These are phyloP conservation scores for Peribolospora kevripleyi DNA, from an alignment of 768 basidiomycete genomes.

Conservation along the genomic window DNA sequence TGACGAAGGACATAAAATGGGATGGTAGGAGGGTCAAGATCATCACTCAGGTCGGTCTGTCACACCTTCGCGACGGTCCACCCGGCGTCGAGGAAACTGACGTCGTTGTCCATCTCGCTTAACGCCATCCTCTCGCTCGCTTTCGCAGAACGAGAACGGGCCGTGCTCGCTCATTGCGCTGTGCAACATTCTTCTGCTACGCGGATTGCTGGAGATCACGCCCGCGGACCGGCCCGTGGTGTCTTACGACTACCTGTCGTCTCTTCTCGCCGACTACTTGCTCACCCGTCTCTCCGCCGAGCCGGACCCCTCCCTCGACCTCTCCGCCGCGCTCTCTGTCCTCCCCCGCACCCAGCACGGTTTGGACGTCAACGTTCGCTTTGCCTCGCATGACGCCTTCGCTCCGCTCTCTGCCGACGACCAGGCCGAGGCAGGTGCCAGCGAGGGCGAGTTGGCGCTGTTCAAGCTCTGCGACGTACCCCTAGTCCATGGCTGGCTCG, in stretches of 20 bases:
- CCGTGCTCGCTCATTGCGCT: slow-evolving; percentile 82
- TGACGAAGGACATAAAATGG: no score
- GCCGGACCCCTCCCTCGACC: slow-evolving; percentile 23
- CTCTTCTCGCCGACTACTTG: slow-evolving; percentile 61
- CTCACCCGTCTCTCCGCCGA: slow-evolving; percentile 20
- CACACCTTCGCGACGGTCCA: no score
- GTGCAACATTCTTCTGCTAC: slow-evolving; percentile 69
- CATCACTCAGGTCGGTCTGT: no score
- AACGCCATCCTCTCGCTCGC: no score
- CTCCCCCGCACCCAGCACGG: slow-evolving; percentile 63
- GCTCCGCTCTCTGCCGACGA: slow-evolving; percentile 28
- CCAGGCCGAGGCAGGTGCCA: slow-evolving; percentile 32
- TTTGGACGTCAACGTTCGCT: slow-evolving; percentile 68
- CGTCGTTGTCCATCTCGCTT: no score
- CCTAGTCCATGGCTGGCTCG: slow-evolving; percentile 66
- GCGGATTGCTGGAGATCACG: slow-evolving; percentile 51
- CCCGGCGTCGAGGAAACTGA: no score
- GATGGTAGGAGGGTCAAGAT: no score
- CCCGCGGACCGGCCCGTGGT: slow-evolving; percentile 35
- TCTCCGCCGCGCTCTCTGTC: slow-evolving; percentile 45
- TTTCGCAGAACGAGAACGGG: slow-evolving; percentile 23
- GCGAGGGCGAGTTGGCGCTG: slow-evolving; percentile 49
- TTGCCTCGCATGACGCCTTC: slow-evolving; percentile 29
- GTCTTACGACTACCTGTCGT: slow-evolving; percentile 62
- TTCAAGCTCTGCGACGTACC: slow-evolving; percentile 59